Percentiles rank a stretch among this genome's conserved stretches.
These are phyloP conservation scores for Lactarius sp. DNA, from an alignment of 768 basidiomycete genomes.

Conservation along the genomic window DNA sequence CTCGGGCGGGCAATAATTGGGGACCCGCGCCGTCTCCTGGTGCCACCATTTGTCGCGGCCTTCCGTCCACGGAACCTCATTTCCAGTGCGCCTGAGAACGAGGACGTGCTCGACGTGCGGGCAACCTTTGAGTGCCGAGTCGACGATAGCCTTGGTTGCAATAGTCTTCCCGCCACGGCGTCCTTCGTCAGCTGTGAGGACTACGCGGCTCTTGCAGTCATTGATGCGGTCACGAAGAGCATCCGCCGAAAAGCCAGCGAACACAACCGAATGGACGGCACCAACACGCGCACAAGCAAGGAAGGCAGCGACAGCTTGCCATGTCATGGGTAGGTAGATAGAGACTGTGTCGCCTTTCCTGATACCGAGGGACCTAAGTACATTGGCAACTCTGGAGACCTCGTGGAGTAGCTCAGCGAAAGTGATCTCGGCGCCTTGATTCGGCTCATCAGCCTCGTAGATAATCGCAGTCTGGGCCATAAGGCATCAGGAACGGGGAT, in stretches of 20 bases:
- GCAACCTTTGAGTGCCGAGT: slow-evolving; percentile 81
- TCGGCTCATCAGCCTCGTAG: slow-evolving; percentile 96
- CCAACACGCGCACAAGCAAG: slow-evolving; percentile 97
- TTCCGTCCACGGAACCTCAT: slow-evolving; percentile 68
- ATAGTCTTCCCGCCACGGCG: slow-evolving; percentile 91
- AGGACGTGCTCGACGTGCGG: slow-evolving; percentile 87
- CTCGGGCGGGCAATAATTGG: slow-evolving; percentile 84
- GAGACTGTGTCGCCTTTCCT: slow-evolving; percentile 95
- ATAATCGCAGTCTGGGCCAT: slow-evolving; percentile 78
- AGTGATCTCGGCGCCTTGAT: slow-evolving; percentile 66
- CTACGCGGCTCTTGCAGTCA: slow-evolving; percentile 85
- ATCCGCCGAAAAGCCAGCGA: slow-evolving; percentile 95
- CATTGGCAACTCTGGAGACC: slow-evolving; percentile 86
- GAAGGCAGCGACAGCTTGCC: slow-evolving; percentile 95
- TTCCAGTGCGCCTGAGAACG: slow-evolving; percentile 85
- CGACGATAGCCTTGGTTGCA: slow-evolving; percentile 91
- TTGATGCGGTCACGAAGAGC: slow-evolving; percentile 86
- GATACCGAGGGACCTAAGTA: slow-evolving; percentile 82
- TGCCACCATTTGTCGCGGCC: slow-evolving; percentile 97
- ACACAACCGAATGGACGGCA: slow-evolving; percentile 94
- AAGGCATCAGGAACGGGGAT: neutral
- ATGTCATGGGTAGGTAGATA: slow-evolving; percentile 91
- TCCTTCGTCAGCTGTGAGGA: slow-evolving; percentile 96
- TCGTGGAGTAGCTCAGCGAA: slow-evolving; percentile 87
- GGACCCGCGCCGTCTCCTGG: slow-evolving; percentile 80